phyloP scores from a whole-genome alignment of 371 early-diverging fungal species.

The Dichotomocladium elegans region DNA sequence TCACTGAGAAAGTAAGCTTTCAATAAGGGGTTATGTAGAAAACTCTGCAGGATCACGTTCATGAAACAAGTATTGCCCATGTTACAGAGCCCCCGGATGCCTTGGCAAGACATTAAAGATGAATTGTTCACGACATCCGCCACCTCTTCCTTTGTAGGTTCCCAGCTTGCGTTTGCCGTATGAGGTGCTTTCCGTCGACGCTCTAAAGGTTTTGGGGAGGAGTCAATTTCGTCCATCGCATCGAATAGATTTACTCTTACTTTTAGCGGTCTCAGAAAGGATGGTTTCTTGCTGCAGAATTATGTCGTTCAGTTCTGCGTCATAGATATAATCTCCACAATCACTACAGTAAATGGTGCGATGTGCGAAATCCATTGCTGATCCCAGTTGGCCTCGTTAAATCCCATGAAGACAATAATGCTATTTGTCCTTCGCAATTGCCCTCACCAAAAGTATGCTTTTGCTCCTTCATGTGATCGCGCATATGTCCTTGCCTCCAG shows the following conservation, averaged over 20 bases:
- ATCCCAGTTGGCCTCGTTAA: too few species aligned
- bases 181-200: constrained; percentile 24
- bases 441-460: constrained; percentile 63
- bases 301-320: constrained; percentile 64
- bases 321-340: constrained; percentile 88
- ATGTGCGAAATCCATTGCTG: constrained; percentile 50
- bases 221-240: neutral
- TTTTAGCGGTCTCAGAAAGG: constrained; percentile 6
- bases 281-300: constrained; percentile 56
- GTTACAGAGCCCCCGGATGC: constrained; percentile 87
- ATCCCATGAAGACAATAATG: neutral
- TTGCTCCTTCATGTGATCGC: constrained; percentile 53
- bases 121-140: constrained; percentile 45
- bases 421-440: neutral
- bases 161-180: constrained; percentile 23
- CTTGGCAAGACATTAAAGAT: constrained; percentile 52
- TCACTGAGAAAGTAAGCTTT: constrained; percentile 86
- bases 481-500: constrained; percentile 63
- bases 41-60: constrained; percentile 89
- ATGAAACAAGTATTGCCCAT: constrained; percentile 95
- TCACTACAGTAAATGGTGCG: constrained; percentile 68
- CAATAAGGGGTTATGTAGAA: constrained; percentile 88
- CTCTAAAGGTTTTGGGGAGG: neutral
- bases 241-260: neutral
- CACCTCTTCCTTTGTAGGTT: constrained; percentile 48